phyloP scores from a whole-genome alignment of 2,329 filamentous ascomycete species.

The Sporothrix globosa region DNA sequence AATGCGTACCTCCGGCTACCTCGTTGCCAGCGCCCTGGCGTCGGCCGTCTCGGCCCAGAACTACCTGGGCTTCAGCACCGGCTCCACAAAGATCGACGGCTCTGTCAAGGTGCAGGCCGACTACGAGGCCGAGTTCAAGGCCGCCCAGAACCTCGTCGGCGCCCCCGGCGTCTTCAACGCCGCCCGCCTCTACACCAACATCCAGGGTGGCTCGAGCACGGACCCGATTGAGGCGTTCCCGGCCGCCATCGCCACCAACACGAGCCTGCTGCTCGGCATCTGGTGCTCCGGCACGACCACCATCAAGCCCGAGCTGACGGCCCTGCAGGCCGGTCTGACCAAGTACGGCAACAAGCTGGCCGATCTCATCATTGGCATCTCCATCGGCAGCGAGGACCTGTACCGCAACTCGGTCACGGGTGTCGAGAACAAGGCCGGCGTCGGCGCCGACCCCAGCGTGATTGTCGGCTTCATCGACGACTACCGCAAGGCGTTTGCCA shows the following conservation, averaged over 20 bases:
- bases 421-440: conserved; percentile 62
- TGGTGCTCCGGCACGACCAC: conserved; percentile 61
- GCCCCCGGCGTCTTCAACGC: conserved; percentile 65
- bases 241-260: conserved; percentile 64
- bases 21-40: conserved; percentile 48
- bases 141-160: conserved; percentile 64
- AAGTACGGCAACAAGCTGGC: conserved; percentile 56
- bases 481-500: conserved; percentile 61
- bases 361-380: conserved; percentile 65
- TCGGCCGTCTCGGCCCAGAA: conserved; percentile 49
- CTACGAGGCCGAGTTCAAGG: conserved; percentile 69
- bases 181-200: conserved; percentile 71
- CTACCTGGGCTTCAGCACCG: conserved; percentile 60
- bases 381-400: conserved; percentile 68
- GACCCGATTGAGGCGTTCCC: conserved; percentile 83
- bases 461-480: conserved; percentile 69
- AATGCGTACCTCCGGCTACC: conserved; percentile 49
- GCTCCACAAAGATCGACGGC: conserved; percentile 51
- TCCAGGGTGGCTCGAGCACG: conserved; percentile 65
- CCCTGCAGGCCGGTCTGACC: conserved; percentile 60
- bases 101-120: conserved; percentile 58
- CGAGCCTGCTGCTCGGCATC: conserved; percentile 65
- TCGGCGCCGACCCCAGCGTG: conserved; percentile 61
- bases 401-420: conserved; percentile 66
- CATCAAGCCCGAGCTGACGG: conserved; percentile 63